phyloP scores from a whole-genome alignment of 2,329 filamentous ascomycete genomes.

The Eurotiales sp. region DNA sequence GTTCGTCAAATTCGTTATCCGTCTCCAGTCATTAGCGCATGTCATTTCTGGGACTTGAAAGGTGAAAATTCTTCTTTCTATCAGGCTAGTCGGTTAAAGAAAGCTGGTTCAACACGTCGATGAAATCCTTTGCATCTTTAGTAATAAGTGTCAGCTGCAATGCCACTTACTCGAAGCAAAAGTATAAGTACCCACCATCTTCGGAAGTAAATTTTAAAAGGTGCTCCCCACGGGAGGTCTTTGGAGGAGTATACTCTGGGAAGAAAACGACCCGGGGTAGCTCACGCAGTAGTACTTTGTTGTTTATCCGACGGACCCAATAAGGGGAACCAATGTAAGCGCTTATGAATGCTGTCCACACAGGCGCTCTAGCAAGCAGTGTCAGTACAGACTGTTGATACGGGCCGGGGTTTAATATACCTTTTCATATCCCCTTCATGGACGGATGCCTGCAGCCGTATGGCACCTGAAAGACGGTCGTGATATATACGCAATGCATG shows the following conservation, averaged over 20 bases:
- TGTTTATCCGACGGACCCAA: constrained; percentile 47
- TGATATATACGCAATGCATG: constrained; percentile 55
- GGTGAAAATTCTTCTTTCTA: background rate
- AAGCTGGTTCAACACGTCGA: constrained; percentile 31
- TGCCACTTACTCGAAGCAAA: background rate
- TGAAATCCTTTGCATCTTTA: constrained; percentile 38
- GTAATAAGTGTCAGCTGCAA: background rate
- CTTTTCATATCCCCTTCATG: constrained; percentile 50
- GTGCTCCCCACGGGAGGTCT: constrained; percentile 34
- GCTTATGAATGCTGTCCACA: constrained; percentile 60
- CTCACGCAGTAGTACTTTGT: constrained; percentile 47
- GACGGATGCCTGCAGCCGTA: constrained; percentile 57
- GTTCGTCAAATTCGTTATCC: background rate
- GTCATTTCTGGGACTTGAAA: no score
- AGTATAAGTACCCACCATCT: constrained; percentile 25
- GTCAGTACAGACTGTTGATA: background rate
- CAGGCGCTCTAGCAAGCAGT: constrained; percentile 43
- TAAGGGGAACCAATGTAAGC: constrained; percentile 42
- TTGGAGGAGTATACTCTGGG: constrained; percentile 46
- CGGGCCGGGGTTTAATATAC: no score
- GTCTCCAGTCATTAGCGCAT: no score
- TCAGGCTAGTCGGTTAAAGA: constrained; percentile 9
- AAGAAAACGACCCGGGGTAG: constrained; percentile 52
- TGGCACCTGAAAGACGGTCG: constrained; percentile 48
- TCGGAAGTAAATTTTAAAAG: constrained; percentile 35